These are phyloP conservation scores for Cyanophora paradoxa DNA, from an alignment of 78 protist species.

Conservation along the genomic window DNA sequence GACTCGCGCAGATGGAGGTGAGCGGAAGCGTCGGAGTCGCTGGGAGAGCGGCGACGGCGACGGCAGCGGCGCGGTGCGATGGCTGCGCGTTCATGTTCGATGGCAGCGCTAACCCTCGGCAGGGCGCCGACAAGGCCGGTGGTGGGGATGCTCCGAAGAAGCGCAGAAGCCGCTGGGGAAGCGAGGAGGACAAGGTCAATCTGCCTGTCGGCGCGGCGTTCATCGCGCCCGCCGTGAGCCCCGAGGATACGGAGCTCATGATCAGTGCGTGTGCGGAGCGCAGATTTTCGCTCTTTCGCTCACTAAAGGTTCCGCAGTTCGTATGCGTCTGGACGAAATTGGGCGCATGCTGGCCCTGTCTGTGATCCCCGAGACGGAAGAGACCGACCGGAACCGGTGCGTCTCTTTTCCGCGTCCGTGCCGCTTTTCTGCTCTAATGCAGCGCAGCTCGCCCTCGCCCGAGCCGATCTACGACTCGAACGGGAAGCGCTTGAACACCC, in stretches of 20 bases:
- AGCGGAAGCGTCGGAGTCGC: no score
- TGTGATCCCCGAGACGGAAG: no score
- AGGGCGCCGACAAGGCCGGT: no score
- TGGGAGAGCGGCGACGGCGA: no score
- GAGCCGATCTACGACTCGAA: slow-evolving; percentile 65
- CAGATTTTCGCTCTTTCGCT: background rate
- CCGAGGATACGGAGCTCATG: background rate
- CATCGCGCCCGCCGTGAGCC: background rate
- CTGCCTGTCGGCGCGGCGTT: no score
- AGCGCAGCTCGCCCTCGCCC: slow-evolving; percentile 61
- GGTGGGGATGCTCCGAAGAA: no score
- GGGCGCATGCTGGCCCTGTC: background rate
- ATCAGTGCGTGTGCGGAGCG: background rate
- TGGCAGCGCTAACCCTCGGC: no score
- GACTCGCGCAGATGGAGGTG: no score
- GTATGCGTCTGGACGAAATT: slow-evolving; percentile 3
- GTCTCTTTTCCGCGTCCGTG: background rate
- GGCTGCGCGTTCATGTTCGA: no score
- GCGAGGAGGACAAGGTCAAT: background rate
- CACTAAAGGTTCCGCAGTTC: background rate
- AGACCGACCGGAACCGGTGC: no score
- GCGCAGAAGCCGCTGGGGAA: background rate
- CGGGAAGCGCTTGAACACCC: slow-evolving; percentile 78
- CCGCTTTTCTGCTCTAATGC: background rate
- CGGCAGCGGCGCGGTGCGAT: no score